These are phyloP conservation scores for Daldinia bambusicola DNA, from an alignment of 495 filamentous ascomycete genomes.

Conservation along the genomic window DNA sequence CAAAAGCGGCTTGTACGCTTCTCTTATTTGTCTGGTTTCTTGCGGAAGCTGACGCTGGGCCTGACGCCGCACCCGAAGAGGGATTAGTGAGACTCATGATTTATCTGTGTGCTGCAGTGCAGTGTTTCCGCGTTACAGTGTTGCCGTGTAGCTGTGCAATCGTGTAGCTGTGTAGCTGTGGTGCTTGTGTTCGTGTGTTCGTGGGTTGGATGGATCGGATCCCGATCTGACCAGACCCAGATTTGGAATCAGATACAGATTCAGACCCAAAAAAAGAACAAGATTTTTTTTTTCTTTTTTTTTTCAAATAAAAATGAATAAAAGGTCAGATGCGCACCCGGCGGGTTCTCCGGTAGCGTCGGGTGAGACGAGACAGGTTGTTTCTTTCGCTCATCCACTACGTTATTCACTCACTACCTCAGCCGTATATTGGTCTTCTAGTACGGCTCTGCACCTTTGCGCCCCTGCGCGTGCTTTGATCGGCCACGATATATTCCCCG, in stretches of 20 bases:
- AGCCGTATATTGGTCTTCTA: constrained; percentile 27
- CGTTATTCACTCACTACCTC: constrained; percentile 1
- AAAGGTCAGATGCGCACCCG: constrained; percentile 28
- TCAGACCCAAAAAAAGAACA: constrained; percentile 4
- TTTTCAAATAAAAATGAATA: neutral
- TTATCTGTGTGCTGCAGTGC: neutral
- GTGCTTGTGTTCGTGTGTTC: constrained; percentile 22
- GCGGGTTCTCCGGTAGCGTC: constrained; percentile 31
- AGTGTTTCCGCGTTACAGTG: neutral
- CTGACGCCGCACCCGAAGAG: constrained; percentile 53
- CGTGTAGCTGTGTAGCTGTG: neutral
- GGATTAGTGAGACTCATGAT: constrained; percentile 60
- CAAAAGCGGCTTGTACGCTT: constrained; percentile 79
- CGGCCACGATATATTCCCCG: constrained; percentile 16
- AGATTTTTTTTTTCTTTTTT: no score
- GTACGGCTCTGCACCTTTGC: neutral
- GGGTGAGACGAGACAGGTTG: constrained; percentile 43
- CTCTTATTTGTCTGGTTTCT: constrained; percentile 71
- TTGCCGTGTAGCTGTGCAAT: neutral
- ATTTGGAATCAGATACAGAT: constrained; percentile 13
- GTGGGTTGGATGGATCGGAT: constrained; percentile 19
- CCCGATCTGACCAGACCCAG: constrained; percentile 25
- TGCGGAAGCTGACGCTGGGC: constrained; percentile 54
- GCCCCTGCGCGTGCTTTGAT: neutral
- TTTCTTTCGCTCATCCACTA: constrained; percentile 15